phyloP scores from a whole-genome alignment of 306 rosid species.

The Castanospermum australe region DNA sequence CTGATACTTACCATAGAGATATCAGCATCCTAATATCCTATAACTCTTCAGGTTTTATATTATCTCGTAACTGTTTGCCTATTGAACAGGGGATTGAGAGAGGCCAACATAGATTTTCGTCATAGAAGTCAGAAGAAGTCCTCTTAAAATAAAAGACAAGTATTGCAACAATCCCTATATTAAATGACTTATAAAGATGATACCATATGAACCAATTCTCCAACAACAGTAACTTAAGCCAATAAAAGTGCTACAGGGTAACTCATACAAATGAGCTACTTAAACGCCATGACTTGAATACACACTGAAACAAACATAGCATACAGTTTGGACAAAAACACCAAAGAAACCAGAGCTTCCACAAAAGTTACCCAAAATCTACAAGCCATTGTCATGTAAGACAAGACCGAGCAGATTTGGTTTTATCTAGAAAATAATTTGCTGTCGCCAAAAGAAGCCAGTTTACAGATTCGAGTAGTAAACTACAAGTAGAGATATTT shows the following conservation, averaged over 20 bases:
- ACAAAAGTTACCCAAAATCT: neutral
- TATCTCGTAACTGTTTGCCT: neutral
- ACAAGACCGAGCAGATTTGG: neutral
- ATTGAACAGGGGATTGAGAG: neutral
- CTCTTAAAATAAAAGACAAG: neutral
- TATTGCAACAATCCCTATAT: neutral
- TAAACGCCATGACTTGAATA: neutral
- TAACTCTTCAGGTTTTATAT: neutral
- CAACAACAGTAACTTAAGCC: neutral
- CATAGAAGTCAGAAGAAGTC: neutral
- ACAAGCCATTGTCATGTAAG: neutral
- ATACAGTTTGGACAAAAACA: neutral
- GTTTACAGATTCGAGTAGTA: neutral
- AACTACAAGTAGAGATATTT: neutral
- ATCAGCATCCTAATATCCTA: neutral
- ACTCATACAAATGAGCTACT: no score
- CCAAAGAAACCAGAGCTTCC: neutral
- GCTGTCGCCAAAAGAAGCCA: constrained; percentile 9
- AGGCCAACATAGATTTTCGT: constrained; percentile 12
- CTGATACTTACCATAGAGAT: neutral
- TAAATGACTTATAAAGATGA: neutral
- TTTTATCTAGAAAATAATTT: constrained; percentile 2
- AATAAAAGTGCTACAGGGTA: neutral
- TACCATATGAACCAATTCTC: neutral
- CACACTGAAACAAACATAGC: constrained; percentile 16